Conservation (phyloP, 176 grass and related monocot genomes). For the Triticum urartu region DNA sequence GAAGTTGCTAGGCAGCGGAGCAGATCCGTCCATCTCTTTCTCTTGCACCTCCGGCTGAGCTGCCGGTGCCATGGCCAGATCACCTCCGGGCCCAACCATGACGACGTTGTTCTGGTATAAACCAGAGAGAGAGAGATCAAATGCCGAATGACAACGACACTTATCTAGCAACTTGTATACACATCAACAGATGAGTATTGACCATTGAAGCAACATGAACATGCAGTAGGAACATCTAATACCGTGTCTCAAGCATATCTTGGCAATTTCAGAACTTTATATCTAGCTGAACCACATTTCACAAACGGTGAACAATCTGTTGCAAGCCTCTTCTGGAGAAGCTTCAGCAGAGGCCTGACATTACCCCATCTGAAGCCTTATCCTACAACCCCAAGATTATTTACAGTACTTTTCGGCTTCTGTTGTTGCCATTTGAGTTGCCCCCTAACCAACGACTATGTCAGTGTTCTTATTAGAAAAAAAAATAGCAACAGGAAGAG, state of each 20-base stretch:
- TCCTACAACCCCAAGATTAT: conserved; percentile 70
- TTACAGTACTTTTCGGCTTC: conserved; percentile 47
- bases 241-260: neutral
- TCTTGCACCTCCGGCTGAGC: neutral
- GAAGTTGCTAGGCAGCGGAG: neutral
- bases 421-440: conserved; percentile 20
- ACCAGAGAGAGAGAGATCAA: neutral
- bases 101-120: too few species aligned
- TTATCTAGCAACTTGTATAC: neutral
- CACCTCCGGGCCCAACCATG: too few species aligned
- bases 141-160: neutral
- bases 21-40: neutral
- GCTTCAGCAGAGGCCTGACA: conserved; percentile 36
- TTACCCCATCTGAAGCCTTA: conserved; percentile 58
- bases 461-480: neutral
- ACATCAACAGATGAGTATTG: neutral
- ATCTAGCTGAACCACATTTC: conserved; percentile 27
- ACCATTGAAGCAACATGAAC: neutral
- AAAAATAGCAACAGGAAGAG: neutral
- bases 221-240: neutral
- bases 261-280: neutral
- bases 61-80: too few species aligned
- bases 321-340: conserved; percentile 27
- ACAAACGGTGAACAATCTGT: conserved; percentile 8
- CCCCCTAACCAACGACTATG: neutral